These are phyloP conservation scores for Leucocoprinus birnbaumii DNA, from an alignment of 768 basidiomycete genomes.

Conservation along the genomic window DNA sequence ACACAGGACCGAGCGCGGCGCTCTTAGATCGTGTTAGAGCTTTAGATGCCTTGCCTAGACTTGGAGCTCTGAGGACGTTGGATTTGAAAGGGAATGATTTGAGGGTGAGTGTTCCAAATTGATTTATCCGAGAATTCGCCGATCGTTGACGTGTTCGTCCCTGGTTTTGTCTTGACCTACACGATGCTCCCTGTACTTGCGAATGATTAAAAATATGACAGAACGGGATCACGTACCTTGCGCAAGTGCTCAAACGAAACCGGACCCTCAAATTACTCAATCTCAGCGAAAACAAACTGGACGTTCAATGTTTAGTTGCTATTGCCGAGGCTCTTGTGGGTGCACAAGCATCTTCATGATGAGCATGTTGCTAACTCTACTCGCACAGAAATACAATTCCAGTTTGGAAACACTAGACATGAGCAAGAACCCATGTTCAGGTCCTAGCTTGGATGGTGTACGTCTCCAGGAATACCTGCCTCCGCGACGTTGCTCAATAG, in stretches of 20 bases:
- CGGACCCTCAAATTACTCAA: conserved; percentile 93
- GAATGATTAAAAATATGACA: conserved; percentile 12
- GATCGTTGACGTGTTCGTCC: conserved; percentile 5
- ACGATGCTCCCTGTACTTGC: too few relatives aligned
- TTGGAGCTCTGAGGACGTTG: conserved; percentile 84
- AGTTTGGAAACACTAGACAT: conserved; percentile 92
- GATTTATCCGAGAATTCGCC: not conserved
- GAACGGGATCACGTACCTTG: conserved; percentile 84
- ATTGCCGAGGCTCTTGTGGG: conserved; percentile 89
- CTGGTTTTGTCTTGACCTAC: too few relatives aligned
- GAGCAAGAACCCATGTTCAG: conserved; percentile 90
- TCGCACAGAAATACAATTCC: conserved; percentile 87
- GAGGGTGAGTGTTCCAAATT: conserved; percentile 50
- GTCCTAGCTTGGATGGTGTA: conserved; percentile 89
- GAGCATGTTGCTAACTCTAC: not conserved
- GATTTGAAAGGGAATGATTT: conserved; percentile 94
- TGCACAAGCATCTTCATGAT: conserved; percentile 8
- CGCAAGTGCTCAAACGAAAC: conserved; percentile 95
- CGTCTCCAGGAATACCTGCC: conserved; percentile 21
- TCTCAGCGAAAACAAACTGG: conserved; percentile 92
- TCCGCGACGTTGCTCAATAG: not conserved
- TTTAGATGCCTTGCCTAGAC: conserved; percentile 80
- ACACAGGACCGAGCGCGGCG: conserved; percentile 65
- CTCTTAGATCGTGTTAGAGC: conserved; percentile 86
- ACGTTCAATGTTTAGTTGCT: conserved; percentile 70